These are phyloP conservation scores for Colletotrichum sp. DNA, from an alignment of 2,329 filamentous ascomycete species.

Conservation along the genomic window DNA sequence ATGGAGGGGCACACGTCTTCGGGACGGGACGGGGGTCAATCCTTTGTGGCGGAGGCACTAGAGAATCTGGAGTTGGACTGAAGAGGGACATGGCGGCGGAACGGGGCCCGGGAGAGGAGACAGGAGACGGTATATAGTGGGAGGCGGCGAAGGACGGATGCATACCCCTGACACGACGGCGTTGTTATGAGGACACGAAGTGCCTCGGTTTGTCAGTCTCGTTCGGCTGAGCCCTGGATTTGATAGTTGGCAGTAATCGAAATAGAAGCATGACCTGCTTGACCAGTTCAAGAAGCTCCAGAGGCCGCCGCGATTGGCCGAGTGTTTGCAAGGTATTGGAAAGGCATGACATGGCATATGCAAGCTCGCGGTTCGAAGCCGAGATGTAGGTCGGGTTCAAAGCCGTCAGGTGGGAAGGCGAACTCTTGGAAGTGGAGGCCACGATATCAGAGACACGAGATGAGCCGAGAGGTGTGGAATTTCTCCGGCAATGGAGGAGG, in stretches of 20 bases:
- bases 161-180: slow-evolving; percentile 9
- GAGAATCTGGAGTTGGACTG: slow-evolving; percentile 28
- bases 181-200: neutral
- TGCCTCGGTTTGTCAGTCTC: neutral
- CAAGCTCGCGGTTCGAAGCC: slow-evolving; percentile 11
- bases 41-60: slow-evolving; percentile 26
- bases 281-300: neutral
- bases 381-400: neutral
- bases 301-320: neutral
- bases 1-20: neutral
- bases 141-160: neutral
- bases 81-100: neutral
- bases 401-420: neutral
- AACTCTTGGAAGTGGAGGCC: slow-evolving; percentile 5
- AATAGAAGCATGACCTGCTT: neutral
- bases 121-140: neutral
- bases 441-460: slow-evolving; percentile 10
- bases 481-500: slow-evolving; percentile 6
- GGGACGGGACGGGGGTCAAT: slow-evolving; percentile 3
- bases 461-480: slow-evolving; percentile 1
- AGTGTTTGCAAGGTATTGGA: neutral
- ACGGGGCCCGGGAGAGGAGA: neutral
- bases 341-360: slow-evolving; percentile 8
- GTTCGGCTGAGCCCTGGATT: neutral
- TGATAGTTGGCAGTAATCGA: neutral